These are phyloP conservation scores for Aspergillus spinulosporus DNA, from an alignment of 2,329 filamentous ascomycete genomes.

Conservation along the genomic window DNA sequence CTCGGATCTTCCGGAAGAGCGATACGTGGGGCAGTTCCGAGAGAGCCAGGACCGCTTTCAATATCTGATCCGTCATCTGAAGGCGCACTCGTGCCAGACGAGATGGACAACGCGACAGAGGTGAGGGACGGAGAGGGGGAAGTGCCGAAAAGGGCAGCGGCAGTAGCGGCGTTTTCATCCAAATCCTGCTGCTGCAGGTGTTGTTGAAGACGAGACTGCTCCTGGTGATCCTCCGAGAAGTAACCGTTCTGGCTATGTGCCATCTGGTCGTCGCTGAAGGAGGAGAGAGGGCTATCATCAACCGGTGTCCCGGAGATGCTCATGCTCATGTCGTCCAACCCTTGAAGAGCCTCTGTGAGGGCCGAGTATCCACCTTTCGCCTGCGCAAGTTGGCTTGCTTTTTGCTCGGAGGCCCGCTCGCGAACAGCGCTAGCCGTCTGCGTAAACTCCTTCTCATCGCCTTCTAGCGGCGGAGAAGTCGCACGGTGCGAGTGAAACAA, in stretches of 20 bases:
- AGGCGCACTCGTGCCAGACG: slow-evolving; percentile 42
- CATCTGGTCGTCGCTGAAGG: slow-evolving; percentile 29
- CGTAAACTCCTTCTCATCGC: slow-evolving; percentile 94
- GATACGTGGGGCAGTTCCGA: slow-evolving; percentile 31
- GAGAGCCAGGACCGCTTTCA: slow-evolving; percentile 25
- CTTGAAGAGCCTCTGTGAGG: slow-evolving; percentile 47
- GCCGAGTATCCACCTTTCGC: slow-evolving; percentile 35
- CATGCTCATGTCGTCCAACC: slow-evolving; percentile 31
- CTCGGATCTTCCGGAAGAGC: slow-evolving; percentile 33
- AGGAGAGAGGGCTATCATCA: slow-evolving; percentile 34
- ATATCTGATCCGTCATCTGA: slow-evolving; percentile 34
- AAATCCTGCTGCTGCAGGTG: slow-evolving; percentile 29
- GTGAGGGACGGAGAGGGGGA: slow-evolving; percentile 46
- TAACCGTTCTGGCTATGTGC: slow-evolving; percentile 38
- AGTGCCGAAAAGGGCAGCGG: slow-evolving; percentile 40
- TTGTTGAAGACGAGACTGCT: slow-evolving; percentile 23
- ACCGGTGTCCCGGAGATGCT: slow-evolving; percentile 33
- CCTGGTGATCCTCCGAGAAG: slow-evolving; percentile 29
- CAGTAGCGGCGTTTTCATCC: slow-evolving; percentile 33
- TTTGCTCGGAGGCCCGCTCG: slow-evolving; percentile 50
- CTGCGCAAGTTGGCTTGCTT: slow-evolving; percentile 28
- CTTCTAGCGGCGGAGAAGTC: slow-evolving; percentile 86
- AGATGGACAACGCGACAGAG: slow-evolving; percentile 44
- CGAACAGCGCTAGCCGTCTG: slow-evolving; percentile 89
- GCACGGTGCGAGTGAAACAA: slow-evolving; percentile 64